Percentiles rank a stretch among this genome's conserved stretches.
phyloP scores from a whole-genome alignment of 2,329 filamentous ascomycete species.

The Penicillium sp. region DNA sequence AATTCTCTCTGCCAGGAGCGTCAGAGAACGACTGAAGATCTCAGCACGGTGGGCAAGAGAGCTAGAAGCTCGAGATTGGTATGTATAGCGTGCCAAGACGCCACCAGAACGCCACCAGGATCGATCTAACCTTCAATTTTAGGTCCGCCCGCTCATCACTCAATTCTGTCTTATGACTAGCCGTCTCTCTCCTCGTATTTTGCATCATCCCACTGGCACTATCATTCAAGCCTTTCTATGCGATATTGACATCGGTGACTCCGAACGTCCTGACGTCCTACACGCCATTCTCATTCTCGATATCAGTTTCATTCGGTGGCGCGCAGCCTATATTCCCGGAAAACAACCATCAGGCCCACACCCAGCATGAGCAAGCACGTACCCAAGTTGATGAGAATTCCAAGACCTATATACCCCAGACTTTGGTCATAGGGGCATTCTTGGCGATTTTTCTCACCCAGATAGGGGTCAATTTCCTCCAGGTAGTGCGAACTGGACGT shows the following conservation, averaged over 20 bases:
- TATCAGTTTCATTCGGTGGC: slow-evolving; percentile 39
- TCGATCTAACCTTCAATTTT: slow-evolving; percentile 13
- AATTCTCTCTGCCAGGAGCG: slow-evolving; percentile 72
- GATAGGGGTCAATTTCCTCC: slow-evolving; percentile 33
- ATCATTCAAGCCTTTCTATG: slow-evolving; percentile 28
- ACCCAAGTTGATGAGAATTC: slow-evolving; percentile 9
- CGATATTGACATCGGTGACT: slow-evolving; percentile 26
- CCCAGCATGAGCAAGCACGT: background rate
- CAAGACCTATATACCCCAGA: slow-evolving; percentile 36
- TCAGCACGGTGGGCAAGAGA: slow-evolving; percentile 77
- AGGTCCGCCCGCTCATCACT: slow-evolving; percentile 40
- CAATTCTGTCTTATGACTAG: slow-evolving; percentile 50
- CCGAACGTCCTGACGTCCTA: slow-evolving; percentile 36
- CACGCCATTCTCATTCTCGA: slow-evolving; percentile 41
- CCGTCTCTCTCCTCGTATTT: slow-evolving; percentile 43
- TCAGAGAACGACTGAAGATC: slow-evolving; percentile 80
- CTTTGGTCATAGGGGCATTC: slow-evolving; percentile 37
- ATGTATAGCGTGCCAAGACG: slow-evolving; percentile 19
- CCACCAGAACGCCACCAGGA: too few relatives aligned
- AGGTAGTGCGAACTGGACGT: slow-evolving; percentile 30
- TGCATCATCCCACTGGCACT: slow-evolving; percentile 34
- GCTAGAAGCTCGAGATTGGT: slow-evolving; percentile 74
- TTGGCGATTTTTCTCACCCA: slow-evolving; percentile 36
- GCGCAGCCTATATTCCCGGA: slow-evolving; percentile 11
- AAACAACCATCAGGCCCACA: slow-evolving; percentile 5